phyloP scores from a whole-genome alignment of 1,139 yeast species.

The Kurtzmaniella natalensis region DNA sequence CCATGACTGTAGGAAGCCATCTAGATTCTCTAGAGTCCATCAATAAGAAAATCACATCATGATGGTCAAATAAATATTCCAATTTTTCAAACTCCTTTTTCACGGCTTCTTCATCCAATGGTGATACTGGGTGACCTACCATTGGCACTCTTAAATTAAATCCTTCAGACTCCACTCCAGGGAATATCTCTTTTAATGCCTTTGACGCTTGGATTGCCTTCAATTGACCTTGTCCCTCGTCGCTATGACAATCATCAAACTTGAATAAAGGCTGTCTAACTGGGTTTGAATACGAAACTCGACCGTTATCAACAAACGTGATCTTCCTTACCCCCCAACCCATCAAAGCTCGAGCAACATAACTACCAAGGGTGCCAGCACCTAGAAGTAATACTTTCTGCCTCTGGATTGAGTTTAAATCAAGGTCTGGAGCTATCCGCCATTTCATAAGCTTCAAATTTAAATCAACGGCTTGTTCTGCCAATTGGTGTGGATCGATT shows the following conservation, averaged over 20 bases:
- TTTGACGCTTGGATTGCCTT: slow-evolving; percentile 80
- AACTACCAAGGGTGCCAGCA: slow-evolving; percentile 94
- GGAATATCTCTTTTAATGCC: slow-evolving; percentile 68
- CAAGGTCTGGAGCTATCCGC: slow-evolving; percentile 83
- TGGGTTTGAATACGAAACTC: slow-evolving; percentile 88
- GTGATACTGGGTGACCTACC: slow-evolving; percentile 79
- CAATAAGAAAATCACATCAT: slow-evolving; percentile 73
- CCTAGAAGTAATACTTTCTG: slow-evolving; percentile 79
- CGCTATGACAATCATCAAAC: slow-evolving; percentile 70
- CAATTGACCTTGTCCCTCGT: slow-evolving; percentile 51
- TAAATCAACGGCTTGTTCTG: slow-evolving; percentile 88
- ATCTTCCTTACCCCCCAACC: slow-evolving; percentile 93
- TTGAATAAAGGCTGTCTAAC: slow-evolving; percentile 86
- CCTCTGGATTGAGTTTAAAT: slow-evolving; percentile 57
- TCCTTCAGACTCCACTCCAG: slow-evolving; percentile 67
- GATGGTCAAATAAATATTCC: slow-evolving; percentile 50
- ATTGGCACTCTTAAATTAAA: slow-evolving; percentile 75
- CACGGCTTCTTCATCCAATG: slow-evolving; percentile 42
- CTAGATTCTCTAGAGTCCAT: slow-evolving; percentile 95
- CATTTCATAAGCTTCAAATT: slow-evolving; percentile 93
- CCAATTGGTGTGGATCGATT: slow-evolving; percentile 74
- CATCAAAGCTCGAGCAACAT: slow-evolving; percentile 76
- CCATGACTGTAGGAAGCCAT: slow-evolving; percentile 91
- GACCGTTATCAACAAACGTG: slow-evolving; percentile 86
- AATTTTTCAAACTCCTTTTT: slow-evolving; percentile 49